A percentile compares a stretch with the other conserved stretches of the same genome.
Evolutionary conservation across 1,284 basidiomycete genomes (phyloP).

Genomic region (Xerocomus minutiporus): DNA sequence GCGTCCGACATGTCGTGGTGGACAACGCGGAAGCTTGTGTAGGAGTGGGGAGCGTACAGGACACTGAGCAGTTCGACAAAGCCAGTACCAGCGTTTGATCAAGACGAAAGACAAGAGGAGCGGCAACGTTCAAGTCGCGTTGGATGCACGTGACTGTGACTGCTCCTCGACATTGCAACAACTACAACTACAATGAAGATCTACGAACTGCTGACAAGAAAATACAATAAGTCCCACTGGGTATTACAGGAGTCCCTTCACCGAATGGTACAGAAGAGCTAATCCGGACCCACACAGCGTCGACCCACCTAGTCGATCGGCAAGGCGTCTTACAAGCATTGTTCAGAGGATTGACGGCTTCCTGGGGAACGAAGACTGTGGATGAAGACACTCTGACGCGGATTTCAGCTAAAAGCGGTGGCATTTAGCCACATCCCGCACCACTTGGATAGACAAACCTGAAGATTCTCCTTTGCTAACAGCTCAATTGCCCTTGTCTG

Average conservation of each 20-base stretch:
- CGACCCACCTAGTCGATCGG: constrained; percentile 3
- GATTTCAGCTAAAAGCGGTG: constrained; percentile 19
- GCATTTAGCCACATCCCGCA: constrained; percentile 10
- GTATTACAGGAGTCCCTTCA: neutral
- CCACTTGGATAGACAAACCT: constrained; percentile 19
- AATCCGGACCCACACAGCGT: neutral
- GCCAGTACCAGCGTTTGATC: constrained; percentile 14
- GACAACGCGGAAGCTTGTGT: neutral
- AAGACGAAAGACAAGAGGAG: neutral
- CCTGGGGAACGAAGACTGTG: constrained; percentile 15
- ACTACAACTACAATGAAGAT: constrained; percentile 9
- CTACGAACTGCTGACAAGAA: constrained; percentile 6
- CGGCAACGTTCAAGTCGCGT: constrained; percentile 24
- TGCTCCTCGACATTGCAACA: neutral
- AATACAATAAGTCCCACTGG: neutral
- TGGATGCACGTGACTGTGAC: constrained; percentile 34
- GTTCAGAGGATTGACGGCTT: constrained; percentile 16
- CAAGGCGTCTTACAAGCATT: neutral
- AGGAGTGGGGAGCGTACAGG: neutral
- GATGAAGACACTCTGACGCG: constrained; percentile 11
- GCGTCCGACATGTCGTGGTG: constrained; percentile 20
- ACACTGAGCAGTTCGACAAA: neutral
- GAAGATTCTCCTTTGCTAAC: constrained; percentile 30
- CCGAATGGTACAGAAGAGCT: neutral
- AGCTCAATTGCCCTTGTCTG: constrained; percentile 30